Conservation (phyloP, 495 filamentous ascomycete genomes). For the Penicillium cosmopolitanum region DNA sequence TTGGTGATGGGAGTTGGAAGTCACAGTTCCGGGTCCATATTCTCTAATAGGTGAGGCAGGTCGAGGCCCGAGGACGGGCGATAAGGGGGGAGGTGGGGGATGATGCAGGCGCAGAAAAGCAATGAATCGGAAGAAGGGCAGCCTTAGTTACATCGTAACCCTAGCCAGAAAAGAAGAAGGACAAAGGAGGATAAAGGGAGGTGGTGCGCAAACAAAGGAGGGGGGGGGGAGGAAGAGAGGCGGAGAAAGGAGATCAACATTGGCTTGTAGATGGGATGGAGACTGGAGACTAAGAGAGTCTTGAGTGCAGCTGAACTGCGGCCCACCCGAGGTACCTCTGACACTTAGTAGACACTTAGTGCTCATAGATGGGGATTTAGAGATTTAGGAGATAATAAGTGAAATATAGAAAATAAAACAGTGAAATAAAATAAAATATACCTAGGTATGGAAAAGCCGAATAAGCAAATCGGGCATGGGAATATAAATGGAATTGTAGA, state of each 20-base stretch:
- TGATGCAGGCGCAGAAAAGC: constrained; percentile 19
- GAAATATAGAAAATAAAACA: no score
- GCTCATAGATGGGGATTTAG: no score
- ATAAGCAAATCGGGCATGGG: no score
- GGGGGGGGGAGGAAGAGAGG: constrained; percentile 17
- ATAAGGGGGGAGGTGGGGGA: constrained; percentile 13
- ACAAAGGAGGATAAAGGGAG: constrained; percentile 4
- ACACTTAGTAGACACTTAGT: no score
- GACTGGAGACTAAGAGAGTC: no score
- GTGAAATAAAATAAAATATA: no score
- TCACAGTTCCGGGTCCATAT: constrained; percentile 22
- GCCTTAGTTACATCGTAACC: constrained; percentile 44
- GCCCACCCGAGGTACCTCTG: not conserved
- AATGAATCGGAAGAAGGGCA: constrained; percentile 11
- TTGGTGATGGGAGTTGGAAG: constrained; percentile 2
- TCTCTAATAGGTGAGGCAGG: constrained; percentile 15
- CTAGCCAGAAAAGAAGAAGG: constrained; percentile 14
- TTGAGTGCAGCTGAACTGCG: not conserved
- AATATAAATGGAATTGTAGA: no score
- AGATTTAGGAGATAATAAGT: no score
- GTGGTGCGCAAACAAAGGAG: constrained; percentile 20
- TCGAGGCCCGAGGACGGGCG: constrained; percentile 10
- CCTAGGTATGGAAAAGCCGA: no score
- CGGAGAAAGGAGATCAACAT: constrained; percentile 27
- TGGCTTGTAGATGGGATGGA: not conserved